A percentile compares a stretch with the other conserved stretches of the same genome.
These are phyloP conservation scores for Globisporangium sylvaticum DNA, from an alignment of 352 stramenopile genomes.

Conservation along the genomic window DNA sequence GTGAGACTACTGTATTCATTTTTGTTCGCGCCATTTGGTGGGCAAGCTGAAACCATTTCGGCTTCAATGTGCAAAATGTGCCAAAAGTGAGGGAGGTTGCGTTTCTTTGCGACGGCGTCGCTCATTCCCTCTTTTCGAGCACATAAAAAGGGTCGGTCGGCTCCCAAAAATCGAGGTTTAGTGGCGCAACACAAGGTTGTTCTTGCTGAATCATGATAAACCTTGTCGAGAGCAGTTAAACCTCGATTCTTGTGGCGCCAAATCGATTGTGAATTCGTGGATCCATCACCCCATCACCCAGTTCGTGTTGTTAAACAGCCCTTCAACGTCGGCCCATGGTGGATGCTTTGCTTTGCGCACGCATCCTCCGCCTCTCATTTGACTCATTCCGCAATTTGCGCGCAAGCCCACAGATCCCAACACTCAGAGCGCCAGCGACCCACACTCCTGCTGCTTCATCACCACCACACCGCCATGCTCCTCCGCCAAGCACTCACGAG, in stretches of 20 bases:
- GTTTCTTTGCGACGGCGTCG: slow-evolving; percentile 6
- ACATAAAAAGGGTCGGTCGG: too few species aligned
- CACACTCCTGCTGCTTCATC: background rate
- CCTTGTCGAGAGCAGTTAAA: background rate
- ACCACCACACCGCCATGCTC: background rate
- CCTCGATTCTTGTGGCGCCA: slow-evolving; percentile 1
- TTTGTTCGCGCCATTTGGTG: too few species aligned
- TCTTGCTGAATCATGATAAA: background rate
- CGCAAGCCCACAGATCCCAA: background rate
- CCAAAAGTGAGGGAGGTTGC: background rate
- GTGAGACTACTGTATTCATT: too few species aligned
- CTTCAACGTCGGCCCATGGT: background rate
- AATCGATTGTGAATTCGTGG: background rate
- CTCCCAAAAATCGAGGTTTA: too few species aligned
- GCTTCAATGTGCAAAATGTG: background rate
- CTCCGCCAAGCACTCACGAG: slow-evolving; percentile 6
- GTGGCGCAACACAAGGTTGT: too few species aligned
- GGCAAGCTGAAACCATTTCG: too few species aligned
- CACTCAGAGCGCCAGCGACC: background rate
- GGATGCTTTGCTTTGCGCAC: too few species aligned
- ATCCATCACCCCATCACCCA: background rate
- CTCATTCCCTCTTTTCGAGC: background rate
- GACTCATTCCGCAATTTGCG: background rate
- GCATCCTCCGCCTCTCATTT: background rate
- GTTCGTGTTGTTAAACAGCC: background rate